A percentile compares a stretch with the other conserved stretches of the same genome.
Evolutionary conservation across 805 yeast species (phyloP).

Genomic region (Metschnikowia lachancei): DNA sequence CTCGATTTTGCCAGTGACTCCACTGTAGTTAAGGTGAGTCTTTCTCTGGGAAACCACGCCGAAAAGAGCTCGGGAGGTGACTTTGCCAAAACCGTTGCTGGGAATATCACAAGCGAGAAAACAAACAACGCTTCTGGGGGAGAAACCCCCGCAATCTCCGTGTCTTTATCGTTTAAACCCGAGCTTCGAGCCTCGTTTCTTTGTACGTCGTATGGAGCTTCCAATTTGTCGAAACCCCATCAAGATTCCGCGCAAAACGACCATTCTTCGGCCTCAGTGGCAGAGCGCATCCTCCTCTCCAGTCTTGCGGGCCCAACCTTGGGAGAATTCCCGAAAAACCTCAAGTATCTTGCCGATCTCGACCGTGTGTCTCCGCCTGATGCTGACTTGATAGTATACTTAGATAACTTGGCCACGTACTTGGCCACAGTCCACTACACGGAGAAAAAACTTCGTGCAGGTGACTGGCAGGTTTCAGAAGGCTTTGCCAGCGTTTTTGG

Average conservation of each 20-base stretch:
- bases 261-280: constrained; percentile 11
- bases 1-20: constrained; percentile 34
- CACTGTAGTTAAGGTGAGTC: constrained; percentile 28
- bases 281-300: constrained; percentile 30
- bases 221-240: too few relatives aligned
- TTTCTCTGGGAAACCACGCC: constrained; percentile 37
- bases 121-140: not conserved
- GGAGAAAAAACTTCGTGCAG: constrained; percentile 22
- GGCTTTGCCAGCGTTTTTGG: constrained; percentile 32
- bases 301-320: constrained; percentile 26
- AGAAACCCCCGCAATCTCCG: not conserved
- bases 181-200: constrained; percentile 5
- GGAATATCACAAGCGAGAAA: not conserved
- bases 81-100: not conserved
- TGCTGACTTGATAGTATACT: constrained; percentile 30
- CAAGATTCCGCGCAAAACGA: not conserved
- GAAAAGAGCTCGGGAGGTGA: not conserved
- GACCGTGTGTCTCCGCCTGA: constrained; percentile 34
- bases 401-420: constrained; percentile 31
- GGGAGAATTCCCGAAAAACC: constrained; percentile 34
- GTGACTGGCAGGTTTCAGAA: constrained; percentile 21
- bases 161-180: constrained; percentile 4
- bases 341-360: constrained; percentile 35
- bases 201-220: not conserved
- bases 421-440: constrained; percentile 25